Base-by-base conservation (phyloP, 2,329 filamentous ascomycete species). In the Diplodia corticola region DNA sequence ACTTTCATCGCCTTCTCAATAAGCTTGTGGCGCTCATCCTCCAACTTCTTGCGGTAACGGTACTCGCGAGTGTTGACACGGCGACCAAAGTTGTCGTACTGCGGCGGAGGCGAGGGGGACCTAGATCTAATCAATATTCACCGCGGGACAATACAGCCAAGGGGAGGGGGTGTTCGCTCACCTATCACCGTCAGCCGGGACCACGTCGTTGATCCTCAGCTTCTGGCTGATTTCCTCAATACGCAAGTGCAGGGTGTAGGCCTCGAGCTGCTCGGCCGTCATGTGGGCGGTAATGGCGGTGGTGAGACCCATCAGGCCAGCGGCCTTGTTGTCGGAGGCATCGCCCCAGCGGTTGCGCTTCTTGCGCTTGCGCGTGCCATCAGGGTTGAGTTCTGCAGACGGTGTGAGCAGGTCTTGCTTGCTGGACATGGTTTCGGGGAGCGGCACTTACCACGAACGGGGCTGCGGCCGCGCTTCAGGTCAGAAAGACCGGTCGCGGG, bases 161-260 rank as follows among this genome's bases (percentile, higher is more conserved):
- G 35, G 66, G 65, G 82, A 20, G 6, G 5, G 6, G 17, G 40
- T 10, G 17, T 44, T 44, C 40, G 20, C 90, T 72, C 84, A 97
- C 94, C 95, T 89, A 77, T 98, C 94, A 72, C 93, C 93, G 81
- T 98, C 95, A 72, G 92, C 92, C 67, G 95, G 95, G 69, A 99
- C 95, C 64, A 99, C 95, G 84, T 99, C 95, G 82, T 98, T 96
- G 80, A 99, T 99, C 76, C 94, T 91, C 72, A 99, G 88, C 86
- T 99, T 99, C 83, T 99, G 94, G 77, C 93, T 98, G 75, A 99
- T 99, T 81, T 99, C 95, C 80, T 99, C 94, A 76, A 99, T 98
- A 75, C 95, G 92, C 75, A 99, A 83, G 81, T 99, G 94, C 71
- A 98, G 84, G 24, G 93, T 95, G 78, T 99, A 99, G 22, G 95